Base-by-base conservation (phyloP, 2,329 filamentous ascomycete genomes). In the Colletotrichum sp. region DNA sequence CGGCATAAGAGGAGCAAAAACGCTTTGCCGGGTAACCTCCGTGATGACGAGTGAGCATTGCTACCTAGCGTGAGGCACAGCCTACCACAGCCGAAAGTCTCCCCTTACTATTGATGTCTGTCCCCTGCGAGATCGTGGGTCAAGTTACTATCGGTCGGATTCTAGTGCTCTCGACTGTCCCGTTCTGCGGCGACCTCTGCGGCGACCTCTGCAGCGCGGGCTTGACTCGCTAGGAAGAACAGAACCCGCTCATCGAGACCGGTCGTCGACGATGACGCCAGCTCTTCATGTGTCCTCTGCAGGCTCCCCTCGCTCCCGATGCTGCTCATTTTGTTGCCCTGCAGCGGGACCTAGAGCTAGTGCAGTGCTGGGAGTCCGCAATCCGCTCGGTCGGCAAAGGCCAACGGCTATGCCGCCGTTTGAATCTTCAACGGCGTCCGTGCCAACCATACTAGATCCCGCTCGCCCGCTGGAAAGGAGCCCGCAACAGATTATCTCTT, bases 401-500 rank as follows among this genome's bases (percentile, higher is more conserved):
- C 16, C 24, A 12, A 61, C 55, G 66, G 34, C 32, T 38, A 38
- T 10, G 48, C 48, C 48, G 48, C 36, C 24, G n/a, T 67, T 34
- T 56, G 15, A 62, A 28, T 52, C 34, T 48, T 30, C 26, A 38
- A 18, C 38, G 15, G 30, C 56, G 52, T 61, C 66, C 60, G 71
- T 70, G 66, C 71, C 60, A 52, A 66, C 71, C 55, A 68, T 61
- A 61, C 70, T 52, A 61, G 28, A 61, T 68, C 62, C 60, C 66
- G 28, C 28, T 32, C 26, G 66, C 12, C 26, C 24, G 48, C 26
- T 28, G n/a, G n/a, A 52, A 21, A 36, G 12, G 15, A 32, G 34
- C 30, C 24, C n/a, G 36, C 36, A 52, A 16, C 34, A 32, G 13
- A 48, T 48, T 21, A 8, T 8, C 30, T 18, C 3, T 9, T 30